Base-by-base conservation (phyloP, 176 grass and related monocot species). In the Eragrostis nindensis region DNA sequence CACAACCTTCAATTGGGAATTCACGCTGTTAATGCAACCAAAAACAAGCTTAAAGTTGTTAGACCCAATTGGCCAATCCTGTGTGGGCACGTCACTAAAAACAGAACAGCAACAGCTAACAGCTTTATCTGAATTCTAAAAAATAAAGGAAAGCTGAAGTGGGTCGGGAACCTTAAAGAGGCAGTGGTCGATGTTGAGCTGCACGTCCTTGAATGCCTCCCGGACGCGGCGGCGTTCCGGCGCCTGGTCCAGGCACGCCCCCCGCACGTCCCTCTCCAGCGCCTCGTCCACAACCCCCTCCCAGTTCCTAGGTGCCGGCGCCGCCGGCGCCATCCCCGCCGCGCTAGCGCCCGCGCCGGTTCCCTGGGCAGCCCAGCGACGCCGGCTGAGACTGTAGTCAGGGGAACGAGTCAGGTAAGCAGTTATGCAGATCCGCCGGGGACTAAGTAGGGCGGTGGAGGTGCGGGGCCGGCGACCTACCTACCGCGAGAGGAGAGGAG, bases 161-260 rank as follows among this genome's bases (percentile, higher is more conserved):
- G 56, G 22, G 56, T 26, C 6, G 11, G 22, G 56, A 9, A 60
- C 56, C 93, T 92, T 94, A 74, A 97, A 92, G 81, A 97, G 81
- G 85, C 92, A 97, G 83, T 97, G 94, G 56, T 94, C 94, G 47
- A 97, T 94, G 57, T 27, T 78, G 46, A 90, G 89, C 82, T 94
- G 94, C 44, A 92, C 85, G 54, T 88, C 87, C 85, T 97, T 97
- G 89, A 97, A 97, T 2, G 83, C 80, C 47, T 97, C 89, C 24
- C 94, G 85, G 61, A 97, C 83, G 45, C 87, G 89, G 71, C 94
- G 91, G 73, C 94, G 85, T 62, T 92, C 91, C 6, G 78, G 68
- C 2, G 90, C 94, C 62, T 94, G 84, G 84, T 97, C 89, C 21
- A 97, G 85, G 71, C 89, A 94, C 11, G 92, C 68, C 57, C 83